Evolutionary conservation across 2,329 filamentous ascomycete species (phyloP).

Genomic region (Dactylonectria estremocensis): DNA sequence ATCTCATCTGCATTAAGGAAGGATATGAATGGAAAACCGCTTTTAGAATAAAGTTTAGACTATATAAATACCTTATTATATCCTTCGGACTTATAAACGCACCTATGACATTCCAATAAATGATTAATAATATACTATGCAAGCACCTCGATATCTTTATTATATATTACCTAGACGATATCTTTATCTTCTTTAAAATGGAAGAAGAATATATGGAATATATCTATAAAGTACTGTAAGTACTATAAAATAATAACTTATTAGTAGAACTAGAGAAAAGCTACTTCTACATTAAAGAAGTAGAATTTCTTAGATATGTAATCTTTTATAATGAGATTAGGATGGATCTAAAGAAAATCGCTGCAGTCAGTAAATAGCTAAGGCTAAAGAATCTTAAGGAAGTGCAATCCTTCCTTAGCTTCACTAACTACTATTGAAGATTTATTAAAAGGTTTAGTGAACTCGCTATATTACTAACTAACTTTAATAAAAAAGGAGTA

Average conservation of each 20-base stretch:
- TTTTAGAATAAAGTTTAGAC: no score
- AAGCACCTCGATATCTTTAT: slow-evolving; percentile 29
- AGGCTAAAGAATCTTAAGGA: slow-evolving; percentile 24
- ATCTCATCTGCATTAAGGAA: no score
- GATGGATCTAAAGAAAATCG: slow-evolving; percentile 37
- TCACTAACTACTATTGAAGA: not conserved
- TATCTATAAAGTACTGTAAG: slow-evolving; percentile 32
- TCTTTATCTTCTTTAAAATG: slow-evolving; percentile 40
- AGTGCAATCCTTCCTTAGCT: slow-evolving; percentile 34
- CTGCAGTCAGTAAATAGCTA: slow-evolving; percentile 14
- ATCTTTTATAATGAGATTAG: slow-evolving; percentile 27
- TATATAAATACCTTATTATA: no score
- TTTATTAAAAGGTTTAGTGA: slow-evolving; percentile 36
- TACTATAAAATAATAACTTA: no score
- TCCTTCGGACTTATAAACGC: slow-evolving; percentile 37
- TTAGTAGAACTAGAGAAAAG: no score
- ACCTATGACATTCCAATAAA: slow-evolving; percentile 31
- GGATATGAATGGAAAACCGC: no score
- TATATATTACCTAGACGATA: slow-evolving; percentile 38
- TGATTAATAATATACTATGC: slow-evolving; percentile 34
- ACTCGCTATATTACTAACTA: slow-evolving; percentile 11
- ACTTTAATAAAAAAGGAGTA: slow-evolving; percentile 25
- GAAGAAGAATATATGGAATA: slow-evolving; percentile 37
- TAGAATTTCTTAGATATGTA: slow-evolving; percentile 26
- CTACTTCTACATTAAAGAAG: no score